Evolutionary conservation across 768 basidiomycete genomes (phyloP).

Genomic region (Suillus subaureus): DNA sequence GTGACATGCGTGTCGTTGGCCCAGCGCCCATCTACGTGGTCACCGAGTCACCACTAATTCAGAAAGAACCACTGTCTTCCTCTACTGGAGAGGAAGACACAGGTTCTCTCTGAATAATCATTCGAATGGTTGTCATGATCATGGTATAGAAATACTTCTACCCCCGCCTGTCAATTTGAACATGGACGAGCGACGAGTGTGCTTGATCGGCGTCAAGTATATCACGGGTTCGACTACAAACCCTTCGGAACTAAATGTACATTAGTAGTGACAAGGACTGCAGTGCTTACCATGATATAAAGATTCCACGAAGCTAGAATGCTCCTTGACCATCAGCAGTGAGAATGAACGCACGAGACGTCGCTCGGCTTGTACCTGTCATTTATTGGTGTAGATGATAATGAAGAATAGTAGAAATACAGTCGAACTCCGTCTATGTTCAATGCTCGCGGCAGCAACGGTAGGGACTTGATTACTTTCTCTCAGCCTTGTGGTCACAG

Average conservation of each 20-base stretch:
- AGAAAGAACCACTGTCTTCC: too few relatives aligned
- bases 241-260: background rate
- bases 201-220: background rate
- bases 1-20: background rate
- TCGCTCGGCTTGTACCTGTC: background rate
- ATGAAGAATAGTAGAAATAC: slow-evolving; percentile 1
- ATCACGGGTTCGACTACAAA: background rate
- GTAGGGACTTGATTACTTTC: background rate
- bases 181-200: background rate
- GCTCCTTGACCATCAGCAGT: background rate
- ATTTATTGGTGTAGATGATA: background rate
- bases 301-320: background rate
- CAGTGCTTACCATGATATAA: background rate
- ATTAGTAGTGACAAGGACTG: background rate
- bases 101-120: background rate
- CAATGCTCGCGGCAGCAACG: background rate
- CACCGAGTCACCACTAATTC: background rate
- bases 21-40: background rate
- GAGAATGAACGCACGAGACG: background rate
- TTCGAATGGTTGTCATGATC: background rate
- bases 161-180: background rate
- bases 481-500: background rate
- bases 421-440: background rate
- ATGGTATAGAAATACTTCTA: background rate
- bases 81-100: background rate